A percentile compares a stretch with the other conserved stretches of the same genome.
These are phyloP conservation scores for Podospora conica DNA, from an alignment of 495 filamentous ascomycete species.

Conservation along the genomic window DNA sequence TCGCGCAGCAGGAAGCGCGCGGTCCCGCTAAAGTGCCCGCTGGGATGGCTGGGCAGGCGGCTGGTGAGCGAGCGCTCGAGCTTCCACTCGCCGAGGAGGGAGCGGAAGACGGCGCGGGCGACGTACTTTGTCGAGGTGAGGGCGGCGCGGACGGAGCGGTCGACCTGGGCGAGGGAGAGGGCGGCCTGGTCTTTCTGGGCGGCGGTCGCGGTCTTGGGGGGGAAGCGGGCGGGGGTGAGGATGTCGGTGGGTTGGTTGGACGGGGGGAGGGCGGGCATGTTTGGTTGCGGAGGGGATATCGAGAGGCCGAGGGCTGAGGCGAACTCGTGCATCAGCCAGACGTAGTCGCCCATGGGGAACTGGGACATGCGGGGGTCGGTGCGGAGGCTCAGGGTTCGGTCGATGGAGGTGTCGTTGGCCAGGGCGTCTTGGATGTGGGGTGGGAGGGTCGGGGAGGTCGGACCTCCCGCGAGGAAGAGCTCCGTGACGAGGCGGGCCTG, in stretches of 20 bases:
- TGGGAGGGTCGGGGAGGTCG: slow-evolving; percentile 18
- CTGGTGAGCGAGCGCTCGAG: slow-evolving; percentile 47
- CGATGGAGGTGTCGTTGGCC: slow-evolving; percentile 37
- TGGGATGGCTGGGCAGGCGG: slow-evolving; percentile 44
- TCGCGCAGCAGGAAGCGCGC: slow-evolving; percentile 57
- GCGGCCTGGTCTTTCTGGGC: slow-evolving; percentile 19
- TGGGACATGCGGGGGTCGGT: slow-evolving; percentile 48
- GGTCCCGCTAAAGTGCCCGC: slow-evolving; percentile 54
- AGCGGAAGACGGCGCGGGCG: slow-evolving; percentile 61
- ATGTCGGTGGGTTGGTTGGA: slow-evolving; percentile 38
- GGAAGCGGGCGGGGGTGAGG: slow-evolving; percentile 41
- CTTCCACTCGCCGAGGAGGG: slow-evolving; percentile 67
- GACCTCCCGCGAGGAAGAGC: slow-evolving; percentile 34
- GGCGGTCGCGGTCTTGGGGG: slow-evolving; percentile 14
- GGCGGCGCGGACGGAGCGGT: slow-evolving; percentile 28
- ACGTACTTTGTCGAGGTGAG: slow-evolving; percentile 42
- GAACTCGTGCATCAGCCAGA: slow-evolving; percentile 70
- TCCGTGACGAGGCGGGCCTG: slow-evolving; percentile 62
- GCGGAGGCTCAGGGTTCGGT: slow-evolving; percentile 39
- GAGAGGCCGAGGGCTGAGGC: slow-evolving; percentile 47
- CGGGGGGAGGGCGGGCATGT: slow-evolving; percentile 30
- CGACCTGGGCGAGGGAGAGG: slow-evolving; percentile 28
- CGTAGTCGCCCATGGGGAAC: slow-evolving; percentile 77
- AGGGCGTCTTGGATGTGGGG: slow-evolving; percentile 25
- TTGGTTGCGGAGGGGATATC: slow-evolving; percentile 15